Conservation (phyloP, 2,329 filamentous ascomycete genomes). For the Aaosphaeria arxii region DNA sequence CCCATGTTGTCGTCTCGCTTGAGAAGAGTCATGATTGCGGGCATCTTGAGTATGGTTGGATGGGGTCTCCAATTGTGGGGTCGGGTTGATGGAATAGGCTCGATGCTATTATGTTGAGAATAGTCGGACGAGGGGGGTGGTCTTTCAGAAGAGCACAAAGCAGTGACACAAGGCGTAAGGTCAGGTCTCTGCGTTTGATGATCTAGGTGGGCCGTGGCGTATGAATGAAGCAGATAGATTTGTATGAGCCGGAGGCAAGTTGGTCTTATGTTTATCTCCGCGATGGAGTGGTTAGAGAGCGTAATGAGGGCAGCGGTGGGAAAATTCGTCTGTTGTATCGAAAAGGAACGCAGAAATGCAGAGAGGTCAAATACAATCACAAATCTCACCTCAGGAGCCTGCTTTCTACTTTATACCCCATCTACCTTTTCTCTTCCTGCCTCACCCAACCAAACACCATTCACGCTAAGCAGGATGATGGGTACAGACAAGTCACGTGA, state of each 20-base stretch:
- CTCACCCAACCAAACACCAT: not conserved
- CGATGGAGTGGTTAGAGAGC: not conserved
- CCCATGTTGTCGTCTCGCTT: constrained; percentile 16
- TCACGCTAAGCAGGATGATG: constrained; percentile 8
- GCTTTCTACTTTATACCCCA: not conserved
- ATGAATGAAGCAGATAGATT: not conserved
- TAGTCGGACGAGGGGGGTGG: not conserved
- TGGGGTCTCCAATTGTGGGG: not conserved
- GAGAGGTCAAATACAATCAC: not conserved
- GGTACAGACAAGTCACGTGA: constrained; percentile 3
- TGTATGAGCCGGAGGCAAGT: no score
- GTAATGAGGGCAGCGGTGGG: not conserved
- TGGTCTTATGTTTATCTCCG: no score
- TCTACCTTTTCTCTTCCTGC: not conserved
- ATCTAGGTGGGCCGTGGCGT: not conserved
- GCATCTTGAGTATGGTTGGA: not conserved
- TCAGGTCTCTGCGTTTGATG: not conserved
- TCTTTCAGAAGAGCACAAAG: not conserved
- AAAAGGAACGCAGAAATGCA: not conserved
- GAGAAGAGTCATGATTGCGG: not conserved
- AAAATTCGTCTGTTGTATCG: not conserved
- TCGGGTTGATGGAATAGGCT: no score
- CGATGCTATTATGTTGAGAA: not conserved
- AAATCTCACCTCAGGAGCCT: not conserved
- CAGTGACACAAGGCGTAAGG: not conserved